Evolutionary conservation across 176 grass and related monocot species (phyloP).

Genomic region (Musa troglodytarum): DNA sequence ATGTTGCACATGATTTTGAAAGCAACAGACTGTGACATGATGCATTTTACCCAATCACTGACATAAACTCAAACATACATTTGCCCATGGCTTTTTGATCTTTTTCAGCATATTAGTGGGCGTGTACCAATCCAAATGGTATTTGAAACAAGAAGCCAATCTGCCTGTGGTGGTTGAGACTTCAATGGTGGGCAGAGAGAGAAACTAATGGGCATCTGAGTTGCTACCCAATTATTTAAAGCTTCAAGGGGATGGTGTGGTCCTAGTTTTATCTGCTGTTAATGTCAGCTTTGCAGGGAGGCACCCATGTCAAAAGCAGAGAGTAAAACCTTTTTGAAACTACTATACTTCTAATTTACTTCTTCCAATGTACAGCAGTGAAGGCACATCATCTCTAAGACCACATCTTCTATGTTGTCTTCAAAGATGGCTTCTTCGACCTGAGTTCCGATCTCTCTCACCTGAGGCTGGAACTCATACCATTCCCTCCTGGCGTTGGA

Average conservation of each 20-base stretch:
- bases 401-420: slow-evolving; percentile 11
- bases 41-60: too few species aligned
- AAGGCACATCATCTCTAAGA: slow-evolving; percentile 2
- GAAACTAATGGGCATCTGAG: slow-evolving; percentile 1
- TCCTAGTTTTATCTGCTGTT: background rate
- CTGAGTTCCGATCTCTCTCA: slow-evolving; percentile 10
- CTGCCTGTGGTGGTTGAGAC: slow-evolving; percentile 3
- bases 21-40: background rate
- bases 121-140: too few species aligned
- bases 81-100: background rate
- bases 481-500: slow-evolving; percentile 11
- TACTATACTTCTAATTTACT: slow-evolving; percentile 1
- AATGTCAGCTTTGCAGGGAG: background rate
- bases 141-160: background rate
- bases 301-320: background rate
- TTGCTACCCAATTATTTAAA: background rate
- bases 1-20: background rate
- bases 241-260: background rate
- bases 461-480: slow-evolving; percentile 3
- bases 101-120: too few species aligned
- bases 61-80: background rate
- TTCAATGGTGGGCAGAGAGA: background rate
- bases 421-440: slow-evolving; percentile 21
- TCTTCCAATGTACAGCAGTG: background rate
- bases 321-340: background rate